Evolutionary conservation across 179 eudicot species (phyloP), one percentile per base, ranked within the genome.

Genomic region (Camellia oleifera): DNA sequence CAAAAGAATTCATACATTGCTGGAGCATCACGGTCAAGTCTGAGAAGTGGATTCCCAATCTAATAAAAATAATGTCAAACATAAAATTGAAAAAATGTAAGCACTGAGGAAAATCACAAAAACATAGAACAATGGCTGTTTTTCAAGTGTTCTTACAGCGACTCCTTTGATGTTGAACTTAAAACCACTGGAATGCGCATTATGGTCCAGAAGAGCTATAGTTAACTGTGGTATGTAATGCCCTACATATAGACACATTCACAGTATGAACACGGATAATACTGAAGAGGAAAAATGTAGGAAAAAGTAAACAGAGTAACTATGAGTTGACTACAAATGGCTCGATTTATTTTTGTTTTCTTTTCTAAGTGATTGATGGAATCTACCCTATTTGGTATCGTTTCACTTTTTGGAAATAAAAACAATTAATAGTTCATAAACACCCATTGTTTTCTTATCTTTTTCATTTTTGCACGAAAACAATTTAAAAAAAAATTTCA

Each of bases 41-140:
- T 90, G 61, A 95, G 97, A 78, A 95, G 97, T 32, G 98, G 98
- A 84, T 95, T 95, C 14, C 98, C 98, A 77, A 92, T 91, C 98
- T 94, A 63, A n/a, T n/a, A 4, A 32, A 32, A 20, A 20, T 5
- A 63, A 18, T n/a, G 67, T 12, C 7, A 18, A 63, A 5, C 2
- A 26, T 64, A 64, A 64, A 26, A 64, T 32, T 32, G 44, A 61
- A 56, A 10, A 10, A 9, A 56, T 56, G 60, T 56, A 8, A 10
- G 60, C 3, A 56, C 12, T 56, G 60, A n/a, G 15, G 15, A 4
- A 61, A 17, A 15, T 61, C 23, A 15, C 0, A n/a, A 61, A 17
- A 61, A 61, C 13, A 4, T 15, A 58, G 63, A 53, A 53, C 63
- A 17, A 6, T 5, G 65, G 17, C 2, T 4, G 4, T 15, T 13